Evolutionary conservation across 306 rosid genomes (phyloP).

Genomic region (Parietaria judaica): DNA sequence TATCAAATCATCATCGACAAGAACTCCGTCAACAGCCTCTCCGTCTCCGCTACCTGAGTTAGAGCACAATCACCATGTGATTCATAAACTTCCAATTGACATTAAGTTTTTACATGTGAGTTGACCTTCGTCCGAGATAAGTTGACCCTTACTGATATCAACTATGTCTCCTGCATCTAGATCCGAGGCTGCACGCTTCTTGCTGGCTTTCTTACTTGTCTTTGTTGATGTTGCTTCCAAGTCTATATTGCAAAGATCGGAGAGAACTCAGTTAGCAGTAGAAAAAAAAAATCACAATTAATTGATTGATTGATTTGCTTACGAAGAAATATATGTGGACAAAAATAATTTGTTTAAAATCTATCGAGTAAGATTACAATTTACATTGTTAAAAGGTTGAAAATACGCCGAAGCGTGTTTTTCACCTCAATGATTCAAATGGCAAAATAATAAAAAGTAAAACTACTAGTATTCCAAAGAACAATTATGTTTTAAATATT

Average conservation of each 20-base stretch:
- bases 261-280: not conserved
- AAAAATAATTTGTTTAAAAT: not conserved
- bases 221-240: constrained; percentile 2
- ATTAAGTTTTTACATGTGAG: not conserved
- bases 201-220: constrained; percentile 26
- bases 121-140: not conserved
- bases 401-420: too few relatives aligned
- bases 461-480: too few relatives aligned
- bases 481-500: too few relatives aligned
- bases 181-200: constrained; percentile 28
- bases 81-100: not conserved
- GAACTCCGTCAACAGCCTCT: constrained; percentile 41
- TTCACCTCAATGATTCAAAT: too few relatives aligned
- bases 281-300: not conserved
- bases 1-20: constrained; percentile 37
- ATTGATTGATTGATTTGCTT: not conserved
- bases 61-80: not conserved
- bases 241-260: constrained; percentile 3
- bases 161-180: constrained; percentile 11
- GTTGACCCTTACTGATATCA: constrained; percentile 21
- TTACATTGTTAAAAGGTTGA: too few relatives aligned
- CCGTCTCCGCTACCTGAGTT: constrained; percentile 20
- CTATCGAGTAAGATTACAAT: too few relatives aligned
- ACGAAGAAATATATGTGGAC: not conserved
- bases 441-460: too few relatives aligned